Base-by-base conservation (phyloP, 176 grass and related monocot genomes). In the Juncus inflexus region DNA sequence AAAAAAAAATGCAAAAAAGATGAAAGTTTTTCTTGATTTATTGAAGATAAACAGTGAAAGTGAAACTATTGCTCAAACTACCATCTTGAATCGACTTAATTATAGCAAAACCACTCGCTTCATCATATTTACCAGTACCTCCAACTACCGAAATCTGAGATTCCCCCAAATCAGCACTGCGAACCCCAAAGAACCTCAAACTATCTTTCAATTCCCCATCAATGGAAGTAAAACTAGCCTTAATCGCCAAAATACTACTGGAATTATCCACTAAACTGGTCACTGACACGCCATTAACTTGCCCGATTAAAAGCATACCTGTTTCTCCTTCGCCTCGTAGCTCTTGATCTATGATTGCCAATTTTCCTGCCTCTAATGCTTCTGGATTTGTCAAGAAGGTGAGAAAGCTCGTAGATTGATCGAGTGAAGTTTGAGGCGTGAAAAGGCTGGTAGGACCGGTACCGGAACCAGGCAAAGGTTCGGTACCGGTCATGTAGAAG, bases 131-230 rank as follows among this genome's bases (percentile, higher is more conserved):
- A 2, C 85, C 85, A 10, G 80, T 80, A 61, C 89, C 95, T 65
- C 95, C 80, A 37, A 99, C 75, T 1, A 99, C 76, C 1, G 86
- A 77, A 56, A 99, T 65, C 12, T 90, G 86, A 9, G 83, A 84
- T 79, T 91, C 87, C 13, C 43, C 16, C 6, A 52, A 51, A 19
- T 41, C 61, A 1, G 77, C 42, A 0, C 12, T 75, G 62, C 54
- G 77, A 10, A 86, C 55, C 7, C 89, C 85, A 15, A 99, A 92
- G 73, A 94, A 89, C 66, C 83, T 90, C 56, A 90, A 49, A 69
- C 78, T 90, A 45, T 84, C 86, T 10, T 38, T 72, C 0, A 55
- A 55, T 10, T 62, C 75, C 2, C 65, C 51, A 43, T 52, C 62
- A 50, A 12, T 45, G 10, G 47, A 50, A 50, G 49, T 52, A 9